Conservation (phyloP, 306 rosid species). For the Lathyrus tuberosus region DNA sequence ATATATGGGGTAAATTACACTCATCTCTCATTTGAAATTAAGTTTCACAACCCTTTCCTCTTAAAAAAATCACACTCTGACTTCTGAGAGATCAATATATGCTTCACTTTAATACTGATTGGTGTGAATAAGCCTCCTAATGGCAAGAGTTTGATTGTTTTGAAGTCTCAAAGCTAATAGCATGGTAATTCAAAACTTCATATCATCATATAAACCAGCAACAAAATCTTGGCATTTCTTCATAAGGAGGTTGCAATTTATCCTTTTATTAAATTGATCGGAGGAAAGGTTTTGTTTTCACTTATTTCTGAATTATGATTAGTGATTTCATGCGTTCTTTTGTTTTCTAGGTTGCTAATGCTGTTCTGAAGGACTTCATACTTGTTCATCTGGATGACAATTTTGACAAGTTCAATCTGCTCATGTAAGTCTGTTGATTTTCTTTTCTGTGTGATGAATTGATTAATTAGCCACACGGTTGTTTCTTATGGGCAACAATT, state of each 20-base stretch:
- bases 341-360: constrained; percentile 66
- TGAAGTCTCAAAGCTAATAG: background rate
- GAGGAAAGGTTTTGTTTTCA: constrained; percentile 16
- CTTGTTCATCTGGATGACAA: constrained; percentile 86
- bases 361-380: constrained; percentile 69
- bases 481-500: background rate
- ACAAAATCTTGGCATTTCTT: constrained; percentile 1
- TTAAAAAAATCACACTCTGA: constrained; percentile 20
- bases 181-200: constrained; percentile 3
- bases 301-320: constrained; percentile 11
- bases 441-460: constrained; percentile 18
- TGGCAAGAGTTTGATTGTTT: background rate
- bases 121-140: constrained; percentile 3
- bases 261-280: constrained; percentile 11
- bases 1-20: constrained; percentile 7
- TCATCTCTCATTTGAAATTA: background rate
- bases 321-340: constrained; percentile 16
- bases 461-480: constrained; percentile 16
- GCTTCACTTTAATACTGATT: constrained; percentile 10
- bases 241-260: constrained; percentile 1
- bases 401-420: constrained; percentile 85
- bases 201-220: constrained; percentile 1
- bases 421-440: constrained; percentile 65
- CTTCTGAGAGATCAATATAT: constrained; percentile 3
- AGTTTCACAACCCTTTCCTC: background rate